phyloP scores from a whole-genome alignment of 2,329 filamentous ascomycete species.

The Xylaria sp. region DNA sequence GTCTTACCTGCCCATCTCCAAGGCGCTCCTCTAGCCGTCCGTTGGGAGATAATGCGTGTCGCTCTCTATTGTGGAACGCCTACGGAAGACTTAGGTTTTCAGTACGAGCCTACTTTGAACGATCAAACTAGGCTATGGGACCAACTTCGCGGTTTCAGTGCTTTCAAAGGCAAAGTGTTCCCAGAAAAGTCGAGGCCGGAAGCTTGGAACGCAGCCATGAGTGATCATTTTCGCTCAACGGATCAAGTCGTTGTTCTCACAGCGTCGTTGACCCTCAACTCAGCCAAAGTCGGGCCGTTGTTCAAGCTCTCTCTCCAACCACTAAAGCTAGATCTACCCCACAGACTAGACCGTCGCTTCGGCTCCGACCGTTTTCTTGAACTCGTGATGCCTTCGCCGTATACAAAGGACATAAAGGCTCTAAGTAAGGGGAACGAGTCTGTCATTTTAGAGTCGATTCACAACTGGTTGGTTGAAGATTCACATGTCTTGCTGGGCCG shows the following conservation, averaged over 20 bases:
- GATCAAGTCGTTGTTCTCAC: slow-evolving; percentile 51
- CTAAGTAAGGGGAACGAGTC: slow-evolving; percentile 37
- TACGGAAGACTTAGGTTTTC: slow-evolving; percentile 43
- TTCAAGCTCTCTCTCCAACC: slow-evolving; percentile 56
- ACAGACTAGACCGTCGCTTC: slow-evolving; percentile 61
- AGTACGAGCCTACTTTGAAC: slow-evolving; percentile 48
- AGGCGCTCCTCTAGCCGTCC: slow-evolving; percentile 53
- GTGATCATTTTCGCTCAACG: slow-evolving; percentile 41
- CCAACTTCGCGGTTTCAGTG: slow-evolving; percentile 45
- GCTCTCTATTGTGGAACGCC: slow-evolving; percentile 53
- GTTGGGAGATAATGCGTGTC: slow-evolving; percentile 59
- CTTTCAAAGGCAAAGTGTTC: slow-evolving; percentile 52
- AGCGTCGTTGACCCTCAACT: slow-evolving; percentile 48
- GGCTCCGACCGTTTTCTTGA: slow-evolving; percentile 65
- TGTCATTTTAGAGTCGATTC: slow-evolving; percentile 31
- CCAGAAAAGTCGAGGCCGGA: slow-evolving; percentile 52
- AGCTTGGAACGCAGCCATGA: slow-evolving; percentile 54
- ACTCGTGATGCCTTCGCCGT: slow-evolving; percentile 52
- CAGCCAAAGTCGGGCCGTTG: slow-evolving; percentile 44
- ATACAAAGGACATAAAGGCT: slow-evolving; percentile 42
- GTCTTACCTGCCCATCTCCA: slow-evolving; percentile 48
- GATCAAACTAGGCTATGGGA: slow-evolving; percentile 53
- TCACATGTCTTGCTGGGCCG: slow-evolving; percentile 54
- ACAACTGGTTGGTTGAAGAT: slow-evolving; percentile 47
- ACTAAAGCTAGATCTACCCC: slow-evolving; percentile 53